Percentiles rank a stretch among this genome's conserved stretches.
These are phyloP conservation scores for Geoglossum cookeanum DNA, from an alignment of 2,329 filamentous ascomycete genomes.

Conservation along the genomic window DNA sequence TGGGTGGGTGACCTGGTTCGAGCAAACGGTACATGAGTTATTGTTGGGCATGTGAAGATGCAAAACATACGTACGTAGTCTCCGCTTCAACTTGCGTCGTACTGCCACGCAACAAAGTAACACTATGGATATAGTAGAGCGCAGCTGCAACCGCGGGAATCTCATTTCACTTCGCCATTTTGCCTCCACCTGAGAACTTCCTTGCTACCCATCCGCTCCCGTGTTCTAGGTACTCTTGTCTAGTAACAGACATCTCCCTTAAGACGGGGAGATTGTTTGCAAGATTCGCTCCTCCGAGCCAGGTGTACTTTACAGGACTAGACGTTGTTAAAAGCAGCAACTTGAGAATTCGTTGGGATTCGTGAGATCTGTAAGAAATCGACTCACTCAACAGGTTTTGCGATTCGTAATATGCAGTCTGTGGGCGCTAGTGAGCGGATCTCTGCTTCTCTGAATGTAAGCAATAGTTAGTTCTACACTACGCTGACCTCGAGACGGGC, in stretches of 20 bases:
- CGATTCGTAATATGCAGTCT: conserved; percentile 60
- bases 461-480: not conserved
- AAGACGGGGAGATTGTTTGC: conserved; percentile 47
- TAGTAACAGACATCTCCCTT: conserved; percentile 54
- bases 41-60: too few species aligned
- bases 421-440: conserved; percentile 52
- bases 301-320: conserved; percentile 57
- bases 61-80: too few species aligned
- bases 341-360: not conserved
- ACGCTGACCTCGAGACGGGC: not conserved
- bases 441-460: conserved; percentile 36
- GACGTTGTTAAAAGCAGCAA: not conserved
- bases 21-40: too few species aligned
- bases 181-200: conserved; percentile 34
- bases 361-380: not conserved
- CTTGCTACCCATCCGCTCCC: conserved; percentile 56
- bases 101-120: too few species aligned
- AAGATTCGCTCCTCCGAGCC: conserved; percentile 66
- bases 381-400: conserved; percentile 40
- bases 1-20: too few species aligned
- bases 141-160: too few species aligned
- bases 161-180: not conserved
- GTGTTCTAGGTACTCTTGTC: conserved; percentile 76
- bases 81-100: too few species aligned
- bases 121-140: too few species aligned